Evolutionary conservation across 352 stramenopile species (phyloP).

Genomic region (Pythium plurisporium): DNA sequence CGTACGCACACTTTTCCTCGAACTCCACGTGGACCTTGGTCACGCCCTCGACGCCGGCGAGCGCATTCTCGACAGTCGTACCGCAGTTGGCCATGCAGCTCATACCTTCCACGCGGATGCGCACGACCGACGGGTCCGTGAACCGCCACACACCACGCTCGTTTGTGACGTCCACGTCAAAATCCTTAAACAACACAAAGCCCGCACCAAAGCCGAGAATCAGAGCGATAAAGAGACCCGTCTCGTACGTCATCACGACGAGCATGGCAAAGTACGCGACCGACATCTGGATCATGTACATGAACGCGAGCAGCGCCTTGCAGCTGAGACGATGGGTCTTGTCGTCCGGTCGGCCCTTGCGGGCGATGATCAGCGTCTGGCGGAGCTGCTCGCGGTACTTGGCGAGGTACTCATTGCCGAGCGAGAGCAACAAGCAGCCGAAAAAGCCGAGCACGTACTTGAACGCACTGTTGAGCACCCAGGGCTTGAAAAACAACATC

Average conservation of each 20-base stretch:
- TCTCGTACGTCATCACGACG: conserved; percentile 81
- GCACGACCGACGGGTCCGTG: conserved; percentile 32
- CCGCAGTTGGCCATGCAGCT: conserved; percentile 90
- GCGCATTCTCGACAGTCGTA: conserved; percentile 63
- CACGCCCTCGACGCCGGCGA: conserved; percentile 54
- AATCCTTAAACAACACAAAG: conserved; percentile 71
- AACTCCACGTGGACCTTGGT: conserved; percentile 74
- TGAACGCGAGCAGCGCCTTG: conserved; percentile 49
- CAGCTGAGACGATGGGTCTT: conserved; percentile 58
- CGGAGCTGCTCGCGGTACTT: conserved; percentile 49
- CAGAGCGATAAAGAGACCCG: conserved; percentile 64
- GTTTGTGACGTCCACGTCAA: conserved; percentile 62
- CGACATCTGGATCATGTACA: conserved; percentile 83
- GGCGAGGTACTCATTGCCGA: conserved; percentile 67
- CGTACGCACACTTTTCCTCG: conserved; percentile 66
- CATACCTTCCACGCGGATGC: conserved; percentile 51
- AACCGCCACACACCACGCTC: conserved; percentile 49
- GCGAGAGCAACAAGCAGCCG: conserved; percentile 48
- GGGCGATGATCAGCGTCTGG: conserved; percentile 35
- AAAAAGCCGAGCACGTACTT: conserved; percentile 78
- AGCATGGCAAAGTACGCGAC: conserved; percentile 83
- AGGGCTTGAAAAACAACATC: conserved; percentile 73
- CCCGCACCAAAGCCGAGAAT: conserved; percentile 65
- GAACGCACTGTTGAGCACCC: conserved; percentile 62
- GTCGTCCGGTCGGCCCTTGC: conserved; percentile 32